Conservation (phyloP, 768 basidiomycete genomes). For the Lyophyllum atratum region DNA sequence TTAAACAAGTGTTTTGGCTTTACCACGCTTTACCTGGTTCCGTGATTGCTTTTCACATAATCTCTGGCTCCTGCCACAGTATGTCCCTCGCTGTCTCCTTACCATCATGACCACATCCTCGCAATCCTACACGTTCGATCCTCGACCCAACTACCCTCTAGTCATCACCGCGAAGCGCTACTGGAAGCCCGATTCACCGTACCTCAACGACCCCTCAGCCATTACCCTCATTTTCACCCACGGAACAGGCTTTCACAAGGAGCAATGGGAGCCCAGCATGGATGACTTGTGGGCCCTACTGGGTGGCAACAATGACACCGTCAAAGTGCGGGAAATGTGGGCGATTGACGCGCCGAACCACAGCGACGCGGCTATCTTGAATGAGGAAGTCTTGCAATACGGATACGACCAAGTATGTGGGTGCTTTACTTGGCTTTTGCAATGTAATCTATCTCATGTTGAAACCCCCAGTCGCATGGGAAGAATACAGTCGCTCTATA, state of each 20-base stretch:
- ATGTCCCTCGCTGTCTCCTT: too few species aligned
- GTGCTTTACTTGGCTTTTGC: constrained; percentile 12
- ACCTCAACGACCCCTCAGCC: constrained; percentile 37
- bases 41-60: too few species aligned
- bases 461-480: constrained; percentile 46
- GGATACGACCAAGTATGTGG: constrained; percentile 46
- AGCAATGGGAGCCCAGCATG: constrained; percentile 59
- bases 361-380: constrained; percentile 52
- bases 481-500: constrained; percentile 50
- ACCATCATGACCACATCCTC: constrained; percentile 10
- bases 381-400: constrained; percentile 40
- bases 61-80: too few species aligned
- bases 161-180: constrained; percentile 52
- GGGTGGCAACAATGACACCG: constrained; percentile 9
- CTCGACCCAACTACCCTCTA: constrained; percentile 52
- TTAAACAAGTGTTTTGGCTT: too few species aligned
- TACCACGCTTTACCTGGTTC: too few species aligned
- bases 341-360: constrained; percentile 56
- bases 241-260: constrained; percentile 58
- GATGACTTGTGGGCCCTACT: constrained; percentile 42
- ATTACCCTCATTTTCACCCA: constrained; percentile 53
- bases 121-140: constrained; percentile 49
- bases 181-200: constrained; percentile 36
- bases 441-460: not conserved
- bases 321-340: constrained; percentile 51